phyloP scores from a whole-genome alignment of 2,329 filamentous ascomycete genomes.

The Claviceps sp. region DNA sequence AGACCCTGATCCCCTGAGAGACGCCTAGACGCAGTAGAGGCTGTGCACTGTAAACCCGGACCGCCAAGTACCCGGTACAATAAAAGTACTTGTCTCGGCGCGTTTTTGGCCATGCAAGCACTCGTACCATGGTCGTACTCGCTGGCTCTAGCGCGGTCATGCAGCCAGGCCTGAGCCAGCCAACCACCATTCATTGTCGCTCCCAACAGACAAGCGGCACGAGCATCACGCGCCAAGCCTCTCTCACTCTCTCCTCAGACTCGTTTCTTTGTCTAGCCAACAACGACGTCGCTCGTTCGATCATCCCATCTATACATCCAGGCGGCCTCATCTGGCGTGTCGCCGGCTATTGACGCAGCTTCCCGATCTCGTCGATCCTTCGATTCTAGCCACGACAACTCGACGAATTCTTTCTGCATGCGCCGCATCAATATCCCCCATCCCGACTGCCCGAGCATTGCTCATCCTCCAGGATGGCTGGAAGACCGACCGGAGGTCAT shows the following conservation, averaged over 20 bases:
- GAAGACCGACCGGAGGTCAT: slow-evolving; percentile 35
- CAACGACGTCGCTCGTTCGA: background rate
- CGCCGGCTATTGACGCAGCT: background rate
- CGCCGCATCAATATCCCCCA: slow-evolving; percentile 14
- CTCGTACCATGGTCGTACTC: background rate
- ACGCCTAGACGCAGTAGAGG: too few species aligned
- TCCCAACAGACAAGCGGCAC: background rate
- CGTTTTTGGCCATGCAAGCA: background rate
- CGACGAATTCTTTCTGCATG: slow-evolving; percentile 18
- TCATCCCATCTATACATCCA: background rate
- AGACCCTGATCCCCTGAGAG: too few species aligned
- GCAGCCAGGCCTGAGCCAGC: background rate
- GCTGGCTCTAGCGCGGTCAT: background rate
- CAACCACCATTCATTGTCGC: background rate
- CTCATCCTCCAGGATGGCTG: slow-evolving; percentile 45
- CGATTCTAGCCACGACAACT: slow-evolving; percentile 3
- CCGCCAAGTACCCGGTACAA: too few species aligned
- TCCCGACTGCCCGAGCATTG: slow-evolving; percentile 17
- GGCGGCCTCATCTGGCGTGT: background rate
- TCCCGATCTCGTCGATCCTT: background rate
- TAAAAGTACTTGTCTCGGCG: background rate
- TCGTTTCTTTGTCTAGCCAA: background rate
- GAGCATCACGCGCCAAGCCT: background rate
- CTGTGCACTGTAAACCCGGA: too few species aligned
- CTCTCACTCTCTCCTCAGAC: background rate